Percentiles rank a stretch among this genome's conserved stretches.
Conservation (phyloP, 2,329 filamentous ascomycete species). For the Septoria linicola region DNA sequence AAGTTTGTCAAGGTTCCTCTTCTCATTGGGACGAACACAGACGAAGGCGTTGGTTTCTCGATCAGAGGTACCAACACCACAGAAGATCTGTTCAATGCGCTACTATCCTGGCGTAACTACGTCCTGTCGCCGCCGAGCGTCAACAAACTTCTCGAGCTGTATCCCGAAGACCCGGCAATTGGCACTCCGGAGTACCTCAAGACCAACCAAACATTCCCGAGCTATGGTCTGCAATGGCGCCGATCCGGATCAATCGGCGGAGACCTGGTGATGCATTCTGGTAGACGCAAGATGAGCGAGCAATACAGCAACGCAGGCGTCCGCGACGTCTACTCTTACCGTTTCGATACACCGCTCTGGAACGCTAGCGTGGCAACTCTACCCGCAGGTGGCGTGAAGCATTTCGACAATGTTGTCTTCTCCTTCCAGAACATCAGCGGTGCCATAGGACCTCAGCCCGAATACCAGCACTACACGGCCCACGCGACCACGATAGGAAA, state of each 20-base stretch:
- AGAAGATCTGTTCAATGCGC: conserved; percentile 45
- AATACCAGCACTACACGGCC: no score
- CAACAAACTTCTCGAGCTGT: conserved; percentile 36
- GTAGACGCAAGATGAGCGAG: conserved; percentile 21
- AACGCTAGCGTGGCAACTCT: no score
- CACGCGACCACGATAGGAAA: no score
- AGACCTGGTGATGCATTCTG: conserved; percentile 23
- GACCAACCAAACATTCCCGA: conserved; percentile 19
- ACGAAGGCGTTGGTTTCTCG: conserved; percentile 49
- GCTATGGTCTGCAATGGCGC: conserved; percentile 27
- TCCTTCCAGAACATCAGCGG: no score
- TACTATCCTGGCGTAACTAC: conserved; percentile 49
- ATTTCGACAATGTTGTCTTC: no score
- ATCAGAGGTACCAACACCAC: conserved; percentile 45
- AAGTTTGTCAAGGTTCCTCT: conserved; percentile 47
- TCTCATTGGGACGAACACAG: conserved; percentile 52
- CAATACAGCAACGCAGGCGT: conserved; percentile 25
- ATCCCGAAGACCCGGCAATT: conserved; percentile 33
- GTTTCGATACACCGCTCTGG: conserved; percentile 39
- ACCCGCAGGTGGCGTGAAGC: no score
- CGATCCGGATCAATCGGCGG: conserved; percentile 22
- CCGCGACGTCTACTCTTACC: conserved; percentile 40
- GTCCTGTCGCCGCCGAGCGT: conserved; percentile 45
- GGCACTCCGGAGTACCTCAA: conserved; percentile 21
- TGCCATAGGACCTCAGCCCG: no score